Evolutionary conservation across 805 yeast species (phyloP).

Genomic region (Myxozyma udenii): DNA sequence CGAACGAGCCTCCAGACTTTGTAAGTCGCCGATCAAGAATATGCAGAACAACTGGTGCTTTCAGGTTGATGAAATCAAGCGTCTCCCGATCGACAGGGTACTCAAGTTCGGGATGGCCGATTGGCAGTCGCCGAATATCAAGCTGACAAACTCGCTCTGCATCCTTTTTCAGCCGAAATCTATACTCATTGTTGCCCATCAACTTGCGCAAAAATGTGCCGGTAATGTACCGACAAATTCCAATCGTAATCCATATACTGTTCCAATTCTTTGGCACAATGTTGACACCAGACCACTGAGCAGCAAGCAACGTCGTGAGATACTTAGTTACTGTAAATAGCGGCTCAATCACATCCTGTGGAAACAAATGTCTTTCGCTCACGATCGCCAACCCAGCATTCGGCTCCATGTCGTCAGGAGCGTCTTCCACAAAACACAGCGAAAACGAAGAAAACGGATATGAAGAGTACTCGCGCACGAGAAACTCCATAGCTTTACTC

Average conservation of each 20-base stretch:
- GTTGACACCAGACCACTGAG: conserved; percentile 92
- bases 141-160: conserved; percentile 65
- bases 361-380: conserved; percentile 62
- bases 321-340: conserved; percentile 65
- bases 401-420: conserved; percentile 50
- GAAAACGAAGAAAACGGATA: conserved; percentile 85
- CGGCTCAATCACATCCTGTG: conserved; percentile 74
- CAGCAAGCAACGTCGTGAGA: conserved; percentile 67
- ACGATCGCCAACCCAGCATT: conserved; percentile 73
- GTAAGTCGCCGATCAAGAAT: conserved; percentile 91
- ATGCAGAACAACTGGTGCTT: conserved; percentile 80
- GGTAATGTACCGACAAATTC: conserved; percentile 81
- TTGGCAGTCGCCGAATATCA: conserved; percentile 76
- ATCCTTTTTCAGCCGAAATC: conserved; percentile 62
- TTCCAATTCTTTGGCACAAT: conserved; percentile 75
- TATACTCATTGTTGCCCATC: conserved; percentile 81
- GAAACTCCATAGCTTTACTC: conserved; percentile 75
- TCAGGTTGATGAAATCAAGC: conserved; percentile 65
- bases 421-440: conserved; percentile 65
- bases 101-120: conserved; percentile 65
- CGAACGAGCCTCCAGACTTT: conserved; percentile 91
- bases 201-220: conserved; percentile 62
- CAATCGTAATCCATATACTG: conserved; percentile 87
- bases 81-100: conserved; percentile 65
- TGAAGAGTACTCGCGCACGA: conserved; percentile 84